phyloP scores from a whole-genome alignment of 139 green algal genomes.

The Closterium sp. region DNA sequence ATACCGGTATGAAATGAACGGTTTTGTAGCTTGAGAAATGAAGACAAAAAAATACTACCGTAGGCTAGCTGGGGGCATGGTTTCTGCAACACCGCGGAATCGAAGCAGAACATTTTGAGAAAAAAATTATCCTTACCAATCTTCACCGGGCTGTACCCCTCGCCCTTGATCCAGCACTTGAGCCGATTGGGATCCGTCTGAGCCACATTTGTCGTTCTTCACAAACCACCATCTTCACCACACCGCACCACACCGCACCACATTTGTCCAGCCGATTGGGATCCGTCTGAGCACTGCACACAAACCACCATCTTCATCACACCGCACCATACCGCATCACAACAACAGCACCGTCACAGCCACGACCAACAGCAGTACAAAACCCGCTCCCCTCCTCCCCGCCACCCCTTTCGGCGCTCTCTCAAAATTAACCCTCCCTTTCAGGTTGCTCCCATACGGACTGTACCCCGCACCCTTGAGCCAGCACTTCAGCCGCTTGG shows the following conservation, averaged over 20 bases:
- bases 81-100: no score
- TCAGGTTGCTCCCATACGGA: not conserved
- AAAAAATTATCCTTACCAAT: no score
- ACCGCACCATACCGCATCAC: not conserved
- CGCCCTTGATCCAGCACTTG: not conserved
- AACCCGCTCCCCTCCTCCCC: not conserved
- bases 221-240: not conserved
- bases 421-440: not conserved
- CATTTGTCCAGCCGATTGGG: not conserved
- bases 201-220: not conserved
- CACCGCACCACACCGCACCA: not conserved
- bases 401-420: not conserved
- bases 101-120: no score
- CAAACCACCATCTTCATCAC: not conserved
- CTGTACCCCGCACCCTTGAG: not conserved
- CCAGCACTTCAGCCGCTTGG: not conserved
- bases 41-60: no score
- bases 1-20: no score
- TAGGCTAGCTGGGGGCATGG: no score
- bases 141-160: no score
- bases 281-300: not conserved
- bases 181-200: not conserved
- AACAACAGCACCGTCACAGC: not conserved
- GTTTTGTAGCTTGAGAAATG: no score
- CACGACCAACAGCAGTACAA: not conserved